Evolutionary conservation across 371 early-diverging fungal genomes (phyloP).

Genomic region (Mortierella sp.): DNA sequence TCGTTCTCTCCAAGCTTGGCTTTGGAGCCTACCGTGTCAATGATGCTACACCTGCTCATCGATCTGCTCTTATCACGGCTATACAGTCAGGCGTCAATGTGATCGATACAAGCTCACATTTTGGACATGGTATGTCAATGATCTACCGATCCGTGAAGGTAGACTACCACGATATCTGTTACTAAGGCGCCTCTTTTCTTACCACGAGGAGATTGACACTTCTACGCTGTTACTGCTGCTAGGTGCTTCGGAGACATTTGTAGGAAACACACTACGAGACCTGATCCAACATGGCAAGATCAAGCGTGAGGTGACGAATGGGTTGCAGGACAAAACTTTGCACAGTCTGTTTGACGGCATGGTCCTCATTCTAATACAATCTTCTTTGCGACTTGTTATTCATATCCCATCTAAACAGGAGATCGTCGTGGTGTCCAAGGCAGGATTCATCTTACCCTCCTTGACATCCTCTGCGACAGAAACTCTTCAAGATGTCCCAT

Average conservation of each 20-base stretch:
- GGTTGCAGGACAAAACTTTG: too few relatives aligned
- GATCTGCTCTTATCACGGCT: constrained; percentile 65
- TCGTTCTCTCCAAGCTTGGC: constrained; percentile 66
- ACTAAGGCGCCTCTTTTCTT: too few relatives aligned
- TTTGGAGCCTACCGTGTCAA: constrained; percentile 71
- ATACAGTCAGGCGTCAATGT: constrained; percentile 73
- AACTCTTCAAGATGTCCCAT: constrained; percentile 27
- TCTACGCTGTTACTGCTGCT: too few relatives aligned
- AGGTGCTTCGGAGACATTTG: constrained; percentile 69
- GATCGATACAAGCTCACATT: constrained; percentile 80
- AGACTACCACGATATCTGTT: too few relatives aligned
- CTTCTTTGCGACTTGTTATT: background rate
- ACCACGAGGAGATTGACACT: too few relatives aligned
- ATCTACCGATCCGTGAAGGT: too few relatives aligned
- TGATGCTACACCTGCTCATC: constrained; percentile 50
- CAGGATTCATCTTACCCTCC: constrained; percentile 66
- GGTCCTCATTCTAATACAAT: background rate
- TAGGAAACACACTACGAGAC: constrained; percentile 65
- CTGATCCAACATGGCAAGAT: constrained; percentile 54
- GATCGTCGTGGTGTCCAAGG: constrained; percentile 75
- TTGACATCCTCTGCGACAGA: constrained; percentile 28
- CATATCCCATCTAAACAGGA: constrained; percentile 45
- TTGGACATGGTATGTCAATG: constrained; percentile 78
- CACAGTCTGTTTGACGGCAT: too few relatives aligned
- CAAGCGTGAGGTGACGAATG: constrained; percentile 57